These are phyloP conservation scores for Tricladium varicosporioides DNA, from an alignment of 2,329 filamentous ascomycete species.

Conservation along the genomic window DNA sequence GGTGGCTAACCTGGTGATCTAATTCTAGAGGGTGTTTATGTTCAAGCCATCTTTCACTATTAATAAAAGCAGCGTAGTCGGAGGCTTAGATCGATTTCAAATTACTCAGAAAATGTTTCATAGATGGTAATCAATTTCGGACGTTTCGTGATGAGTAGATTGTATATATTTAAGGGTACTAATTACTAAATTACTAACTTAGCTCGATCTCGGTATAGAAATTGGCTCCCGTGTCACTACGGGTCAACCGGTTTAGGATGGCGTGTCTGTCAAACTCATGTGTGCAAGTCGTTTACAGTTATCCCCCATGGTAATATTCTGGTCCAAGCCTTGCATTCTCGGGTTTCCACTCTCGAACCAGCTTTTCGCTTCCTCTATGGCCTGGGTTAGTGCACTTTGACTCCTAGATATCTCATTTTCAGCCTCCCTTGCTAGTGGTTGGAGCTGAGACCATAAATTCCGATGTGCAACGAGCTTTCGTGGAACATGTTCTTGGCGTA, in stretches of 20 bases:
- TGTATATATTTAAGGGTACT: background rate
- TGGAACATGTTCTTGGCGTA: background rate
- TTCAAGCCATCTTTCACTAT: background rate
- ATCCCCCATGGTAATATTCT: background rate
- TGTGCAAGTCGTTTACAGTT: background rate
- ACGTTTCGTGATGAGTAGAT: background rate
- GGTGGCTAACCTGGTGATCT: background rate
- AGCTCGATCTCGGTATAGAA: background rate
- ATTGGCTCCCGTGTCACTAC: background rate
- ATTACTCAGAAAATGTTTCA: background rate
- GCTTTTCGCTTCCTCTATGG: background rate
- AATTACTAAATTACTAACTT: background rate
- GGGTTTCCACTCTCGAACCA: slow-evolving; percentile 1
- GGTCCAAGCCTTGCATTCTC: background rate
- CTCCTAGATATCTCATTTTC: slow-evolving; percentile 4
- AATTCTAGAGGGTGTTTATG: background rate
- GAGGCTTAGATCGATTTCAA: background rate
- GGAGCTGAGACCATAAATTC: background rate
- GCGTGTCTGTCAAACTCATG: background rate
- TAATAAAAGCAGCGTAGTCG: background rate
- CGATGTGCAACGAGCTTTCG: slow-evolving; percentile 2
- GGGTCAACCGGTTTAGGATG: background rate
- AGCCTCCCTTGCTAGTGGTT: background rate
- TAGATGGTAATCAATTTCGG: background rate
- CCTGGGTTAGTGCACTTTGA: background rate